These are phyloP conservation scores for Hemileccinum impolitum DNA, from an alignment of 768 basidiomycete species.

Conservation along the genomic window DNA sequence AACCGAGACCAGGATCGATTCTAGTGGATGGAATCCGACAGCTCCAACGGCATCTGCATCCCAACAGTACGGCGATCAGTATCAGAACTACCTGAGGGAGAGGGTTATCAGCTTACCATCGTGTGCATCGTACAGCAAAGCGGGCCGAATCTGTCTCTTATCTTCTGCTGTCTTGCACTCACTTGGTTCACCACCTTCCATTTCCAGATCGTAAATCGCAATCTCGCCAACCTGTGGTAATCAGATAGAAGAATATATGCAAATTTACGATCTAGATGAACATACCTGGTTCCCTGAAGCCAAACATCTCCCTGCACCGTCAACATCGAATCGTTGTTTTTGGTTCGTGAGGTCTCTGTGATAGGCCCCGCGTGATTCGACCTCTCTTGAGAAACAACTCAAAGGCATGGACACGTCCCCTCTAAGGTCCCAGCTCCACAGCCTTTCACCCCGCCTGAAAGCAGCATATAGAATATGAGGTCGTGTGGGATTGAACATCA, in stretches of 20 bases:
- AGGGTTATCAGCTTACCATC: conserved; percentile 40
- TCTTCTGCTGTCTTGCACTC: conserved; percentile 4
- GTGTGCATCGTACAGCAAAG: conserved; percentile 50
- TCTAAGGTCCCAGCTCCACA: conserved; percentile 82
- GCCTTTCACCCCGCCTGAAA: conserved; percentile 55
- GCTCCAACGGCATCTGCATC: conserved; percentile 67
- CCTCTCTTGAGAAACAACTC: conserved; percentile 28
- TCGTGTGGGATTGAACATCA: conserved; percentile 71
- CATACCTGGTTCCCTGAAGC: conserved; percentile 67
- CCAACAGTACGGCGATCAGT: not conserved
- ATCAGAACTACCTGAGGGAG: not conserved
- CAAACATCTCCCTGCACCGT: conserved; percentile 61
- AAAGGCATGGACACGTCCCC: conserved; percentile 46
- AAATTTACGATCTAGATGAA: not conserved
- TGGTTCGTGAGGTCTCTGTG: conserved; percentile 59
- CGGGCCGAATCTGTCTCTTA: conserved; percentile 23
- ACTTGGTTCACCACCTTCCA: not conserved
- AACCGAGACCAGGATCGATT: conserved; percentile 54
- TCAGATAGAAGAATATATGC: not conserved
- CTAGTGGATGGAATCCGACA: conserved; percentile 67
- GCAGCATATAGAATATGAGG: conserved; percentile 77
- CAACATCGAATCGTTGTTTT: conserved; percentile 72
- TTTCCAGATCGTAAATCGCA: conserved; percentile 52
- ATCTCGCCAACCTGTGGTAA: conserved; percentile 52
- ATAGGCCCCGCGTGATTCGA: not conserved